These are phyloP conservation scores for Pythium aristosporum DNA, from an alignment of 352 stramenopile genomes.

Conservation along the genomic window DNA sequence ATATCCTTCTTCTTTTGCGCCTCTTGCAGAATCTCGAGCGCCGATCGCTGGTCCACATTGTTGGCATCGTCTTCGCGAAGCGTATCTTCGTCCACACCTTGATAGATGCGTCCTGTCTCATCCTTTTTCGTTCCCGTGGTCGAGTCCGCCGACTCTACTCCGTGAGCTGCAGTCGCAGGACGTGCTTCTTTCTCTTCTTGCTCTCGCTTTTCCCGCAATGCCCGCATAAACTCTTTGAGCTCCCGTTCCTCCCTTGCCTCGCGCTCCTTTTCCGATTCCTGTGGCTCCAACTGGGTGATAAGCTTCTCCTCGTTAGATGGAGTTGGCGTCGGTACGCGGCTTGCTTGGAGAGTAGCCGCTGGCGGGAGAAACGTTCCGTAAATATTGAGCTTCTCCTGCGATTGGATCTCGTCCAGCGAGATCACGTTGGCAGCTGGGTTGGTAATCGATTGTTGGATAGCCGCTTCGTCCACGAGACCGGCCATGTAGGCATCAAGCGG, in stretches of 20 bases:
- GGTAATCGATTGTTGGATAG: conserved; percentile 67
- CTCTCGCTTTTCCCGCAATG: conserved; percentile 72
- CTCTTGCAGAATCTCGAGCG: conserved; percentile 90
- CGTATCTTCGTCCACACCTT: conserved; percentile 84
- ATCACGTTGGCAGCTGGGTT: conserved; percentile 82
- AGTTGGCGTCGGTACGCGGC: background rate
- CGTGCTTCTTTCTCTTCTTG: conserved; percentile 42
- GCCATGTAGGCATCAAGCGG: conserved; percentile 88
- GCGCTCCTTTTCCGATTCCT: conserved; percentile 59
- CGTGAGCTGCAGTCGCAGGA: background rate
- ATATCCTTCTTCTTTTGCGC: conserved; percentile 93
- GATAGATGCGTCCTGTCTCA: conserved; percentile 78
- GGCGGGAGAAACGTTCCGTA: conserved; percentile 82
- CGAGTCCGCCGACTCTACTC: background rate
- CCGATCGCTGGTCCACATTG: conserved; percentile 75
- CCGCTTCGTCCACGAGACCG: conserved; percentile 72
- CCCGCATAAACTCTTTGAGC: conserved; percentile 83
- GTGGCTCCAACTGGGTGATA: background rate
- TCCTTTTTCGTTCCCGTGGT: conserved; percentile 36
- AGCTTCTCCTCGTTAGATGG: background rate
- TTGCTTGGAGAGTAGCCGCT: conserved; percentile 10
- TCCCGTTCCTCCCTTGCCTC: conserved; percentile 82
- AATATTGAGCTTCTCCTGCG: conserved; percentile 78
- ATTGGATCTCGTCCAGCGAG: conserved; percentile 80
- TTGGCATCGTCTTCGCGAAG: conserved; percentile 72